Evolutionary conservation across 352 stramenopile species (phyloP).

Genomic region (Phytophthora agathidicida): DNA sequence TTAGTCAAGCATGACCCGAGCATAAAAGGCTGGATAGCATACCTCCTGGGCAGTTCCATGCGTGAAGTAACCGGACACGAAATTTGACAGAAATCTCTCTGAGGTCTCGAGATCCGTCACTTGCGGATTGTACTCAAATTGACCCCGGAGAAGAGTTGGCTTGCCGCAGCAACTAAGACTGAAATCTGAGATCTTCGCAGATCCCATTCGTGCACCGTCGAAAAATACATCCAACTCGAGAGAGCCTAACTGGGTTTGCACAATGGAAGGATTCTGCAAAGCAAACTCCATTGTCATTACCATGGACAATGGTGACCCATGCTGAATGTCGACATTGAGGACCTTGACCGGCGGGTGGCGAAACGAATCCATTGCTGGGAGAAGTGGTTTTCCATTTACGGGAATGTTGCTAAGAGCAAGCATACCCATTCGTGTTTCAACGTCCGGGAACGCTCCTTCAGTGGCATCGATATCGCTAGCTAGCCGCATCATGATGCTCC

Average conservation of each 20-base stretch:
- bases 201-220: slow-evolving; percentile 55
- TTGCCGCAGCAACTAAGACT: slow-evolving; percentile 69
- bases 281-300: slow-evolving; percentile 72
- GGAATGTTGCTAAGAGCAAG: slow-evolving; percentile 67
- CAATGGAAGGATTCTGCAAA: slow-evolving; percentile 74
- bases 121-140: slow-evolving; percentile 64
- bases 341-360: slow-evolving; percentile 63
- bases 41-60: slow-evolving; percentile 68
- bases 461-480: slow-evolving; percentile 33
- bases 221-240: slow-evolving; percentile 63
- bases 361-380: slow-evolving; percentile 81
- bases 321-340: slow-evolving; percentile 67
- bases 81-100: slow-evolving; percentile 81
- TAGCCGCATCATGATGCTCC: slow-evolving; percentile 66
- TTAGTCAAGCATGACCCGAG: slow-evolving; percentile 12
- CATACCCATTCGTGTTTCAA: slow-evolving; percentile 79
- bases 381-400: slow-evolving; percentile 51
- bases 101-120: slow-evolving; percentile 33
- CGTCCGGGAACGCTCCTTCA: slow-evolving; percentile 70
- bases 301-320: slow-evolving; percentile 52
- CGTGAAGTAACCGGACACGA: slow-evolving; percentile 84
- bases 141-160: slow-evolving; percentile 55
- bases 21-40: slow-evolving; percentile 2
- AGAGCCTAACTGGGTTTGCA: slow-evolving; percentile 61
- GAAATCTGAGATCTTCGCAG: slow-evolving; percentile 66